phyloP scores from a whole-genome alignment of 73 alveolate species.

The Urostyla sp. region DNA sequence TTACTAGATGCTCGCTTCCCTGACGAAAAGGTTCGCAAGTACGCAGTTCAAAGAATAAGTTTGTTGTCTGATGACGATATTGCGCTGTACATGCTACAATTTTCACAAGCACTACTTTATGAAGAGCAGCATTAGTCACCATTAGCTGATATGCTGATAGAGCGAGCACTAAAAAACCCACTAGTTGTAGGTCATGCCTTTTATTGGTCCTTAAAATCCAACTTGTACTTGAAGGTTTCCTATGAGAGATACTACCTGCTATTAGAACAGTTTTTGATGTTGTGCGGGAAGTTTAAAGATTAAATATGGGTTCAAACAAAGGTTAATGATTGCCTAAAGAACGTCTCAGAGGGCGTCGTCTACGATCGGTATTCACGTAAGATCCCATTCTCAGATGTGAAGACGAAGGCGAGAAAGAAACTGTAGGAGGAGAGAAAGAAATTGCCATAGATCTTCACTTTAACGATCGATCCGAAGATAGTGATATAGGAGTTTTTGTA shows the following conservation, averaged over 20 bases:
- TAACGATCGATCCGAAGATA: constrained; percentile 68
- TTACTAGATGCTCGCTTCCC: constrained; percentile 92
- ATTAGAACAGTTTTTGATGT: constrained; percentile 78
- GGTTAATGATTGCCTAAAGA: constrained; percentile 68
- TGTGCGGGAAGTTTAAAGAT: constrained; percentile 82
- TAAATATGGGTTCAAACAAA: constrained; percentile 72
- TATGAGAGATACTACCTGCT: constrained; percentile 81
- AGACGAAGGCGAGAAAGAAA: constrained; percentile 49
- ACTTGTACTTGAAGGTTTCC: constrained; percentile 72
- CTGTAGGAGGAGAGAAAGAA: constrained; percentile 51
- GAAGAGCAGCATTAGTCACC: constrained; percentile 95
- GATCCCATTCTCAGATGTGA: constrained; percentile 48
- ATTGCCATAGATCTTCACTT: constrained; percentile 57
- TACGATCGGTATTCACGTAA: constrained; percentile 30
- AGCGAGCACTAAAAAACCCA: constrained; percentile 90
- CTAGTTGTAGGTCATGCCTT: constrained; percentile 95
- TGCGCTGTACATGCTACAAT: constrained; percentile 91
- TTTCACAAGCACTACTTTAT: constrained; percentile 90
- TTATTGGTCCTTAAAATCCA: constrained; percentile 86
- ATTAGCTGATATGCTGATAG: constrained; percentile 93
- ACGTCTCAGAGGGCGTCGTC: constrained; percentile 35
- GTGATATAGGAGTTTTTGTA: constrained; percentile 58
- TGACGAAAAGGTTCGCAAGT: constrained; percentile 84
- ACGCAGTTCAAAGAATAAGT: constrained; percentile 91
- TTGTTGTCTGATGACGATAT: constrained; percentile 93